Conservation (phyloP, 108 stramenopile genomes). For the Pseudonitzschia delicatissima region DNA sequence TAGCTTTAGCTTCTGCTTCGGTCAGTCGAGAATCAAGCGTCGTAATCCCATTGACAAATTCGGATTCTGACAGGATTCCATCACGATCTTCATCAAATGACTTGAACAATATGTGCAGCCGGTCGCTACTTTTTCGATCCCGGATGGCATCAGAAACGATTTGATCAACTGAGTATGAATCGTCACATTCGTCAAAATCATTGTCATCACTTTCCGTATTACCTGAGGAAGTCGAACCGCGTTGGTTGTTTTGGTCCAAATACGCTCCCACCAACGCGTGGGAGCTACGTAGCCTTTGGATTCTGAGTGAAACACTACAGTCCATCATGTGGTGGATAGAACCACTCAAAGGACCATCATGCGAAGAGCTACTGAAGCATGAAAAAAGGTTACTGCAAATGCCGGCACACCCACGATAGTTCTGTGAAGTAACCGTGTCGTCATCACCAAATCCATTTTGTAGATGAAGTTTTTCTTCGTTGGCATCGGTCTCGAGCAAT, state of each 20-base stretch:
- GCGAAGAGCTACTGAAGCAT: not conserved
- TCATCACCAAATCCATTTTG: not conserved
- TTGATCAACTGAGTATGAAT: constrained; percentile 21
- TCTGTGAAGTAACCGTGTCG: not conserved
- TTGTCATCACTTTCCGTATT: not conserved
- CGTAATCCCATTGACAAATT: constrained; percentile 38
- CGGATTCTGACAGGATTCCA: constrained; percentile 40
- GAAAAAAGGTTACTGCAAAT: not conserved
- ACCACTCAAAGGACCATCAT: not conserved
- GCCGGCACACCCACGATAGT: not conserved
- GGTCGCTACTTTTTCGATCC: constrained; percentile 34
- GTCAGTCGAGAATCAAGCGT: constrained; percentile 28
- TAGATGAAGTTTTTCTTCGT: not conserved
- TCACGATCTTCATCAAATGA: constrained; percentile 42
- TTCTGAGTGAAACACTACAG: constrained; percentile 23
- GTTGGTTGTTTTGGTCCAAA: constrained; percentile 54
- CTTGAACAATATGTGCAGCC: constrained; percentile 36
- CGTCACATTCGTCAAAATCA: constrained; percentile 21
- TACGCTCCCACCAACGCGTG: constrained; percentile 60
- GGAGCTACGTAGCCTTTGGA: constrained; percentile 27
- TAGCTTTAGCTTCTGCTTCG: constrained; percentile 22
- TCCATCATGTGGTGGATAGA: constrained; percentile 16
- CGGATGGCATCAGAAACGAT: constrained; percentile 38
- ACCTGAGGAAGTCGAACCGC: constrained; percentile 2
- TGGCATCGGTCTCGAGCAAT: constrained; percentile 12